These are phyloP conservation scores for Paramecium sexaurelia DNA, from an alignment of 73 alveolate species.

Conservation along the genomic window DNA sequence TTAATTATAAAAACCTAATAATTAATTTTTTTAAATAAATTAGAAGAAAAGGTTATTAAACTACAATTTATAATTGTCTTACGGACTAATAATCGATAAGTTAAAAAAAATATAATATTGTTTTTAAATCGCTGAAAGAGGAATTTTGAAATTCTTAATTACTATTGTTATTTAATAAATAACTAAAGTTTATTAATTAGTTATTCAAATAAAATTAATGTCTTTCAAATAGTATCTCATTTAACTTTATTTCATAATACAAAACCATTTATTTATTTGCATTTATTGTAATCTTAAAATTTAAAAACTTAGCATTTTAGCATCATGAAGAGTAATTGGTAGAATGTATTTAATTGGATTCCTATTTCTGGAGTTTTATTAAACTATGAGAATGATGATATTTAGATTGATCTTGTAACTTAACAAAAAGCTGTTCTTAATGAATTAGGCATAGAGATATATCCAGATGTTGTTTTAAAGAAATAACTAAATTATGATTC, in stretches of 20 bases:
- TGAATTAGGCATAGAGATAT: not conserved
- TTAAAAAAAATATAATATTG: too few relatives aligned
- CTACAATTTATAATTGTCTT: not conserved
- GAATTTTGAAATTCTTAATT: not conserved
- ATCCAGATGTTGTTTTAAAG: not conserved
- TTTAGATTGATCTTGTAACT: not conserved
- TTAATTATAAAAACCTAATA: not conserved
- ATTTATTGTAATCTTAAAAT: not conserved
- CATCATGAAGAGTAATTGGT: not conserved
- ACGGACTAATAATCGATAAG: too few relatives aligned
- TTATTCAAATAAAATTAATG: not conserved
- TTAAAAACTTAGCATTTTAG: not conserved
- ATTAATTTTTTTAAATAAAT: not conserved
- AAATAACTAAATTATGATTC: constrained; percentile 33
- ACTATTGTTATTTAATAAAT: not conserved
- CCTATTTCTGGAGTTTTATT: not conserved
- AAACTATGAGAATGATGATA: not conserved
- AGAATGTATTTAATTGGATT: constrained; percentile 10
- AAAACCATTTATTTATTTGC: not conserved
- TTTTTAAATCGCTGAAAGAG: not conserved
- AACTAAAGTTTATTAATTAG: not conserved
- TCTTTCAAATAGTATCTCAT: not conserved
- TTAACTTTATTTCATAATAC: not conserved
- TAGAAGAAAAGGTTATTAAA: not conserved
- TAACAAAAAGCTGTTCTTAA: not conserved